Evolutionary conservation across 2,329 filamentous ascomycete genomes (phyloP), one percentile per base, ranked within the genome.

Genomic region (Fusarium camptoceras): DNA sequence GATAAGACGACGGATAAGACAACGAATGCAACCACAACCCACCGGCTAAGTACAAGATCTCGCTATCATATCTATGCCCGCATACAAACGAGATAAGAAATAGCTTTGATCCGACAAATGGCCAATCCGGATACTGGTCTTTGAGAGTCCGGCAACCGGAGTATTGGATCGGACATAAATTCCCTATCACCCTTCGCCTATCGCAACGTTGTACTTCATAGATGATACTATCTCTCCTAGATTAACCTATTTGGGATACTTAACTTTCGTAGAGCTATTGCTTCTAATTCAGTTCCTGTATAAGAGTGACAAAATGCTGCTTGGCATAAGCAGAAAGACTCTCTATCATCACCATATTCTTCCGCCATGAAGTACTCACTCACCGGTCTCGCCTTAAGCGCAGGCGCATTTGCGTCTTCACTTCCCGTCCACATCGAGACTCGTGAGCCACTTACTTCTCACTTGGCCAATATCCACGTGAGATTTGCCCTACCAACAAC

Each of bases 401-500:
- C 49, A 1, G 30, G 61, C 2, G 27, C 30, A 20, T 9, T 64
- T 16, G 59, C 61, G 16, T 58, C 61, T 9, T 24, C 61, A 0
- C 39, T 64, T 6, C 44, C 59, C 0, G 8, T 64, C 1, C 43
- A 39, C 1, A 25, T 64, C 0, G 44, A 64, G 7, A 64, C 61
- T 5, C 24, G 50, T 34, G 44, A 18, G 1, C 5, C 20, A 5
- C 25, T 20, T 5, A 64, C 61, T 7, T 64, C 61, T 14, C 61
- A 64, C n/a, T 20, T 64, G 22, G 54, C 44, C 0, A 64, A 64
- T 14, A 25, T 64, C 5, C 25, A 64, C 12, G 37, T 64, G 6
- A 46, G 18, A 0, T 64, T 64, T 10, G 41, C 39, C 5, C 5
- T 39, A 12, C n/a, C 3, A 4, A 10, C 20, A 0, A 5, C 24